phyloP scores from a whole-genome alignment of 2,329 filamentous ascomycete species.

The Leptographium galeiforme region DNA sequence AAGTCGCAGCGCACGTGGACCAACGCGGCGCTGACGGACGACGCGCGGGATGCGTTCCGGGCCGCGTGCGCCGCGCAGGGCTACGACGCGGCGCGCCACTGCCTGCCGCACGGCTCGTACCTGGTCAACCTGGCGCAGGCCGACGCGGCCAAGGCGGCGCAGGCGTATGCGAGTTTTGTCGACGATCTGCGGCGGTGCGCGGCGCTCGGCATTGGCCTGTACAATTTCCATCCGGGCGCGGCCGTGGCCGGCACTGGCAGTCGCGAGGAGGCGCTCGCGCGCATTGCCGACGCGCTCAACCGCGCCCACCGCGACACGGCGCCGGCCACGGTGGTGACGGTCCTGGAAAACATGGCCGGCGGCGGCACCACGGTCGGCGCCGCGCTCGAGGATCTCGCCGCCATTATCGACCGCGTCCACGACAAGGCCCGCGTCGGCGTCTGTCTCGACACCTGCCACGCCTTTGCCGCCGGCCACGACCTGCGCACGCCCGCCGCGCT shows the following conservation, averaged over 20 bases:
- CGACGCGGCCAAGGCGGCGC: slow-evolving; percentile 64
- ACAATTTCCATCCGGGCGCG: slow-evolving; percentile 95
- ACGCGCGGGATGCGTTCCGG: slow-evolving; percentile 57
- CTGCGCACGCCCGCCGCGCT: slow-evolving; percentile 65
- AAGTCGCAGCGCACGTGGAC: slow-evolving; percentile 95
- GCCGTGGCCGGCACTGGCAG: slow-evolving; percentile 50
- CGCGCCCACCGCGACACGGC: slow-evolving; percentile 63
- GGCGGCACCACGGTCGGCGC: slow-evolving; percentile 77
- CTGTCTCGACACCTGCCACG: slow-evolving; percentile 93
- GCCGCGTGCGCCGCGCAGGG: slow-evolving; percentile 51
- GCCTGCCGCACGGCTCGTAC: slow-evolving; percentile 89
- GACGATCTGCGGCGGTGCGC: slow-evolving; percentile 84
- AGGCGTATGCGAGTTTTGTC: slow-evolving; percentile 75
- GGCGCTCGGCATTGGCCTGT: slow-evolving; percentile 72
- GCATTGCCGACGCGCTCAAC: slow-evolving; percentile 75
- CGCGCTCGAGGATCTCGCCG: slow-evolving; percentile 71
- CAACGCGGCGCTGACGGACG: slow-evolving; percentile 60
- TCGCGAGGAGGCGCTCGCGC: slow-evolving; percentile 54
- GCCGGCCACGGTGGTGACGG: slow-evolving; percentile 51
- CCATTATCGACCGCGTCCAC: slow-evolving; percentile 67
- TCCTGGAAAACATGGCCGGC: slow-evolving; percentile 93
- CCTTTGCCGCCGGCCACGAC: slow-evolving; percentile 90
- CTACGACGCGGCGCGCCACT: slow-evolving; percentile 59
- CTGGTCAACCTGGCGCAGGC: slow-evolving; percentile 88
- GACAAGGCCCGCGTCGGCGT: slow-evolving; percentile 80